These are phyloP conservation scores for Theobroma cacao DNA, from an alignment of 345 rosid genomes.

Conservation along the genomic window DNA sequence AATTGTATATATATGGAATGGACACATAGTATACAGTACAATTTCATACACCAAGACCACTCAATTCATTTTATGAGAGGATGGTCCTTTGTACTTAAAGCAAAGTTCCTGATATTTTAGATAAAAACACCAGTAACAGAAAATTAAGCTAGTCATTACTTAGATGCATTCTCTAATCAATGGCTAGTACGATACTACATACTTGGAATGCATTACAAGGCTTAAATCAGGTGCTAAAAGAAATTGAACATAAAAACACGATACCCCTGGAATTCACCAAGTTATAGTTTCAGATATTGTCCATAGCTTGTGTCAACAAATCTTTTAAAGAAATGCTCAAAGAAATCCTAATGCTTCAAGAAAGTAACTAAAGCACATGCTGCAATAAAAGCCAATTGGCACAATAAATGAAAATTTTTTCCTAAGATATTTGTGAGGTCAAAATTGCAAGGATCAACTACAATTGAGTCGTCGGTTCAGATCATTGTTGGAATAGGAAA, in stretches of 20 bases:
- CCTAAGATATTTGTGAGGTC: background rate
- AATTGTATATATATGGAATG: background rate
- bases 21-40: background rate
- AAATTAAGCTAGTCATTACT: background rate
- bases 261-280: background rate
- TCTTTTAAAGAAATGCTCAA: background rate
- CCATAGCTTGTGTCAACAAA: background rate
- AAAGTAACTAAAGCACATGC: background rate
- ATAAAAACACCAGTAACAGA: background rate
- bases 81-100: background rate
- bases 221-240: background rate
- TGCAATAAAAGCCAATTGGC: background rate
- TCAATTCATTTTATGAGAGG: background rate
- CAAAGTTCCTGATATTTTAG: background rate
- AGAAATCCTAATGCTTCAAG: background rate
- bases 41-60: background rate
- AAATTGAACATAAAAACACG: background rate
- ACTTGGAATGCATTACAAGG: background rate
- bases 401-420: background rate
- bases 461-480: background rate
- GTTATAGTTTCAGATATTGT: background rate
- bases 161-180: background rate
- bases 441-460: background rate
- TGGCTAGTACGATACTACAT: background rate
- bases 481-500: background rate